Evolutionary conservation across 352 stramenopile species (phyloP).

Genomic region (Phytophthora agathidicida): DNA sequence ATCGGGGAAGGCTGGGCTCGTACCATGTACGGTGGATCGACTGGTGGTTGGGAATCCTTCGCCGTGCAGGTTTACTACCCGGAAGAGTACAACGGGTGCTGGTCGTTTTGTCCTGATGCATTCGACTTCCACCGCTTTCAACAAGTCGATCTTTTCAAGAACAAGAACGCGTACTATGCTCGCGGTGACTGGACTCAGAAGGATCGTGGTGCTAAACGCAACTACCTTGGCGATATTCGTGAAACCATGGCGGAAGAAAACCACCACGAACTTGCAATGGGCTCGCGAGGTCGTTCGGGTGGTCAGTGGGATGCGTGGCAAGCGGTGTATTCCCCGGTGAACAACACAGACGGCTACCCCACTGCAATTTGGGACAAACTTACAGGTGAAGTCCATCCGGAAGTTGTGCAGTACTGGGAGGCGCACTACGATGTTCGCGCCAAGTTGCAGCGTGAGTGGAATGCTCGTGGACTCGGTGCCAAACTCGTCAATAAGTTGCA

Average conservation of each 20-base stretch:
- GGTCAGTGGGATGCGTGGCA: conserved; percentile 83
- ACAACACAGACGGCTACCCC: conserved; percentile 62
- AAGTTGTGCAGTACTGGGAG: conserved; percentile 72
- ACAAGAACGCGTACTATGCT: conserved; percentile 75
- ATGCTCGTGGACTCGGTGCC: conserved; percentile 43
- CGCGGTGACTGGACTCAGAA: conserved; percentile 77
- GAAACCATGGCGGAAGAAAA: conserved; percentile 83
- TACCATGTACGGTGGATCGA: conserved; percentile 82
- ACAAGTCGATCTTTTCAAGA: conserved; percentile 65
- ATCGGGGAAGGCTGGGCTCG: conserved; percentile 69
- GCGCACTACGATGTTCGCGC: conserved; percentile 68
- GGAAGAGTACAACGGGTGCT: conserved; percentile 83
- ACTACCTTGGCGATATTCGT: conserved; percentile 70
- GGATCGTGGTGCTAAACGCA: conserved; percentile 57
- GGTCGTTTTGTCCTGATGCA: conserved; percentile 79
- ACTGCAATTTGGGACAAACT: conserved; percentile 72
- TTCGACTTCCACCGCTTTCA: conserved; percentile 83
- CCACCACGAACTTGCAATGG: conserved; percentile 70
- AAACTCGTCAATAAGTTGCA: conserved; percentile 83
- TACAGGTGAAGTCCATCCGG: conserved; percentile 63
- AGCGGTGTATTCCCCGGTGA: conserved; percentile 72
- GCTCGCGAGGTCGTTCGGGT: conserved; percentile 66
- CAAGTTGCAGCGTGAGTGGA: conserved; percentile 76
- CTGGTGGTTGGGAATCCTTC: conserved; percentile 75
- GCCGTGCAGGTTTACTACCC: conserved; percentile 79